Evolutionary conservation across 495 filamentous ascomycete genomes (phyloP), one percentile per base, ranked within the genome.

Genomic region (Penicillium dipodomyicola): DNA sequence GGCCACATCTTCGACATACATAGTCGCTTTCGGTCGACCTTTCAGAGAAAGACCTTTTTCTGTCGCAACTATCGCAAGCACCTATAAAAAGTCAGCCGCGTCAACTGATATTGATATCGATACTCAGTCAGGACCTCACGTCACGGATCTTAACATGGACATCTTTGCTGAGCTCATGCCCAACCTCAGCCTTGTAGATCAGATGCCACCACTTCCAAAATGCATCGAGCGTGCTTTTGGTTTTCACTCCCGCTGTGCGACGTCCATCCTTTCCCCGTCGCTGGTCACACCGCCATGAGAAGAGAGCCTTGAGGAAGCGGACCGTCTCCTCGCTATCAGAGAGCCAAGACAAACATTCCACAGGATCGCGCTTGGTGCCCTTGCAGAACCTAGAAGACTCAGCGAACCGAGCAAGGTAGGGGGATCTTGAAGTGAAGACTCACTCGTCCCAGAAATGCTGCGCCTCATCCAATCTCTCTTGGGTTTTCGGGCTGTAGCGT

Each of bases 191-290:
- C 57, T 69, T 67, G 8, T 65, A 62, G 27, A 72, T 54, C 10
- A 74, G 63, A 54, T 65, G 55, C 62, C 60, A 76, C 61, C 60
- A 68, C 54, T 77, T 77, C 71, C 52, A 77, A 49, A 73, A 77
- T 56, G 52, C 57, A 50, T 72, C 62, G 41, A 77, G 57, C 22
- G 62, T 65, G 61, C 64, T 72, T 54, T 70, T 69, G 40, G 49
- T 60, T 54, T 65, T 65, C 23, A 74, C 67, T 22, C 67, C 67
- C 19, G 58, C 60, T 29, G 49, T 62, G n/a, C 57, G 57, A 43
- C 64, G 49, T 46, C 68, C 62, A 44, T 71, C 62, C 58, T 77
- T 77, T 30, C 71, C 67, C 25, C 61, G 7, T 20, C 49, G 35
- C 37, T 52, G 11, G 35, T 72, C 56, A 42, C 58, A 74, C 43